Percentiles rank a stretch among this genome's conserved stretches.
These are phyloP conservation scores for Aristolochia fimbriata DNA, from an alignment of 164 flowering plant species.

Conservation along the genomic window DNA sequence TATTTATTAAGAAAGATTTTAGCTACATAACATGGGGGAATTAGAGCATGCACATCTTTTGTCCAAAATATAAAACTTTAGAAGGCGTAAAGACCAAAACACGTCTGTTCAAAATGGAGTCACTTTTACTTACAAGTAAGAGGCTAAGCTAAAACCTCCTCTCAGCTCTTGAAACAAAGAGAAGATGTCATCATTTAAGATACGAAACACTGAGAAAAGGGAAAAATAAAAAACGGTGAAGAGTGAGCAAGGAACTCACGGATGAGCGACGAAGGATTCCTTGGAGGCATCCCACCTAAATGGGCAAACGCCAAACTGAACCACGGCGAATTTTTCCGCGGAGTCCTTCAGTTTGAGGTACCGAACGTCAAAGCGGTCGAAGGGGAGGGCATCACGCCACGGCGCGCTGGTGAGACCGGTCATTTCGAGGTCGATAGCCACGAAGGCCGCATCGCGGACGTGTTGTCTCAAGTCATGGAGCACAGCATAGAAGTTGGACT, in stretches of 20 bases:
- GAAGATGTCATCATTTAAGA: not conserved
- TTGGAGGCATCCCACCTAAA: constrained; percentile 65
- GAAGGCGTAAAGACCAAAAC: too few species aligned
- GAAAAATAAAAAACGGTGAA: not conserved
- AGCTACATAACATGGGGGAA: too few species aligned
- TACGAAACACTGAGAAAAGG: too few species aligned
- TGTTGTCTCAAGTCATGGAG: constrained; percentile 41
- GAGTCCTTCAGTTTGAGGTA: constrained; percentile 89
- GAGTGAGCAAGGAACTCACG: constrained; percentile 34
- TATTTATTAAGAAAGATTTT: too few species aligned
- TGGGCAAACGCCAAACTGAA: constrained; percentile 94
- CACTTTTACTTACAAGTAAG: too few species aligned
- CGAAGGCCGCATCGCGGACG: constrained; percentile 72
- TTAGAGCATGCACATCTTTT: too few species aligned
- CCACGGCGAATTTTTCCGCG: constrained; percentile 88
- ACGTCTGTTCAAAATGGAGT: too few species aligned
- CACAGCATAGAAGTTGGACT: constrained; percentile 60
- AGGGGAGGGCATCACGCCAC: constrained; percentile 76
- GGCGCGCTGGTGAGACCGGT: constrained; percentile 87
- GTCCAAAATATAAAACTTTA: too few species aligned
- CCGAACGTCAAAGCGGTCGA: constrained; percentile 60
- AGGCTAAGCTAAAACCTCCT: too few species aligned
- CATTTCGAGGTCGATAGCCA: constrained; percentile 88
- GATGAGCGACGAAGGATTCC: constrained; percentile 59
- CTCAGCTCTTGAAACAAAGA: not conserved